Evolutionary conservation across 208 protist species (phyloP), one percentile per base, ranked within the genome.

Genomic region (Tritrichomonas foetus): DNA sequence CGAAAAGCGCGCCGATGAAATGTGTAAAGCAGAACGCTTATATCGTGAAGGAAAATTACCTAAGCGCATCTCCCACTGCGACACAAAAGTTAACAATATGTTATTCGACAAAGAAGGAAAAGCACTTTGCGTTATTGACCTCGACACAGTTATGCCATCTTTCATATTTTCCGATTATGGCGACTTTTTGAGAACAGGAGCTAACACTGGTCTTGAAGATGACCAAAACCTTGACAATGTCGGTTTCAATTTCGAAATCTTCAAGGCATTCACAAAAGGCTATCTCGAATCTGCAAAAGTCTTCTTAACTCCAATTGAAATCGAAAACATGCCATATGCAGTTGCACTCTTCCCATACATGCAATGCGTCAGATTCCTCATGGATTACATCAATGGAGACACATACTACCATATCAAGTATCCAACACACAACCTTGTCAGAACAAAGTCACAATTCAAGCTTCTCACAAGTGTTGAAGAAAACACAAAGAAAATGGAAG

Each of bases 351-450:
- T 82, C 74, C 74, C 74, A 50, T 82, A 53, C 25, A 82, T 82
- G 74, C 74, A 82, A 39, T 47, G 33, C 33, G 74, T 49, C 13
- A 47, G 74, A 50, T 82, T 82, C 74, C 25, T 82, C 14, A 39
- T 41, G 30, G 74, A 82, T 27, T 82, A 82, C 74, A 82, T 82
- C 9, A 82, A 82, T 41, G 74, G 74, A 30, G 74, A 82, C 25
- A 82, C 74, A n/a, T 82, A 82, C 74, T 82, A 82, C 74, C 44
- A 50, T 33, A 82, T 82, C 25, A 49, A 82, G 41, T 82, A 82
- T 50, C 74, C 74, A 20, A 39, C 33, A 50, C 74, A 82, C 74
- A 82, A 82, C 41, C 39, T 82, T 20, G 74, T 82, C 41, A 30
- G 74, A 30, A 82, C 74, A 50, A 82, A 82, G 41, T 20, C 33